Evolutionary conservation across 2,329 filamentous ascomycete genomes (phyloP).

Genomic region (Verticillium dahliae): DNA sequence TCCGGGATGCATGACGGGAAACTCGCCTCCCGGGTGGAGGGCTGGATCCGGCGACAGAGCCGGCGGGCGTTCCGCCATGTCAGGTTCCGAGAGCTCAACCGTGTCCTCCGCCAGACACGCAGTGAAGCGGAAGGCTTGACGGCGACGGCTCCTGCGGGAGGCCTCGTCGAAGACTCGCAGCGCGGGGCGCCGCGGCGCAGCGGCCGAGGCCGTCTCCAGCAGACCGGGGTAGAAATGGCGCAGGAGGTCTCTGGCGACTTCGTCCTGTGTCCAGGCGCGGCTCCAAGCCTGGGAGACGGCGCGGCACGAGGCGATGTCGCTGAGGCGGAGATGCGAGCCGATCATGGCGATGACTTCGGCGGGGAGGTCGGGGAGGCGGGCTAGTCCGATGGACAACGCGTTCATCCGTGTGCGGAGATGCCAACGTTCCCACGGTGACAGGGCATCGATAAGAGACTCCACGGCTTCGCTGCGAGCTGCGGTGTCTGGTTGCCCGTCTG

Average conservation of each 20-base stretch:
- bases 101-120: neutral
- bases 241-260: neutral
- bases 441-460: neutral
- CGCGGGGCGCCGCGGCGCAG: neutral
- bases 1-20: neutral
- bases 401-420: neutral
- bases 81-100: neutral
- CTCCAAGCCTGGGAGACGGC: conserved; percentile 2
- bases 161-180: neutral
- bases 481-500: neutral
- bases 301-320: neutral
- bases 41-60: neutral
- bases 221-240: conserved; percentile 1
- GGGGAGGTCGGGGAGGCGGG: neutral
- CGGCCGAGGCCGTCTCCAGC: neutral
- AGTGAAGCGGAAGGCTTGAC: neutral
- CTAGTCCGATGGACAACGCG: neutral
- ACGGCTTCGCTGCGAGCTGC: neutral
- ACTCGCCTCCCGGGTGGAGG: neutral
- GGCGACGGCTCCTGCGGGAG: neutral
- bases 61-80: neutral
- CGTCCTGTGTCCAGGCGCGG: neutral
- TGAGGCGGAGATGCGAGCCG: neutral
- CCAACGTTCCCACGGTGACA: conserved; percentile 1
- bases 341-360: conserved; percentile 1